Evolutionary conservation across 768 basidiomycete genomes (phyloP).

Genomic region (Tylopilus sp.): DNA sequence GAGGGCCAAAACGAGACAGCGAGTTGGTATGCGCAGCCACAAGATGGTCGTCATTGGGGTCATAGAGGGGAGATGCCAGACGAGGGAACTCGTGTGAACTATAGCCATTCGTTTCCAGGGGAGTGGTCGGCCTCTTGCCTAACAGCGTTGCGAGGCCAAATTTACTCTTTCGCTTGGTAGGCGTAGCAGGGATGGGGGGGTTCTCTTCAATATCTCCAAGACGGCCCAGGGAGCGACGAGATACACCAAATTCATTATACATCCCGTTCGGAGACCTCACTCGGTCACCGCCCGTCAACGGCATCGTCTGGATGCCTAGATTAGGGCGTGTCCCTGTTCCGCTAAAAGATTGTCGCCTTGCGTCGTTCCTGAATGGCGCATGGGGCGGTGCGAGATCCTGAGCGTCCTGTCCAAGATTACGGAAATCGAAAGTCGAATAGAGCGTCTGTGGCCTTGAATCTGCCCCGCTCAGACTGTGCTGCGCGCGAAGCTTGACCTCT

Average conservation of each 20-base stretch:
- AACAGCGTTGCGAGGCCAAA: slow-evolving; percentile 67
- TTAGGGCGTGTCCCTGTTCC: slow-evolving; percentile 61
- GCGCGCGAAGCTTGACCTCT: slow-evolving; percentile 43
- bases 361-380: slow-evolving; percentile 60
- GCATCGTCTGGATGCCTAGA: slow-evolving; percentile 49
- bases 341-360: slow-evolving; percentile 72
- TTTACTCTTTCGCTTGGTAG: slow-evolving; percentile 66
- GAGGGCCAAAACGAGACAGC: slow-evolving; percentile 45
- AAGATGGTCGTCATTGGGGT: slow-evolving; percentile 48
- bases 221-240: slow-evolving; percentile 53
- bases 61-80: slow-evolving; percentile 41
- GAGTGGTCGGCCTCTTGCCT: slow-evolving; percentile 47
- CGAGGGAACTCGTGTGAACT: slow-evolving; percentile 47
- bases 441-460: slow-evolving; percentile 64
- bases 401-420: slow-evolving; percentile 40
- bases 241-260: slow-evolving; percentile 75
- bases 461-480: slow-evolving; percentile 27
- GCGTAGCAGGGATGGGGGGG: slow-evolving; percentile 29
- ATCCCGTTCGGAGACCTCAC: slow-evolving; percentile 33
- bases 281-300: slow-evolving; percentile 34
- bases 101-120: slow-evolving; percentile 32
- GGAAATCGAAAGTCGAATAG: slow-evolving; percentile 58
- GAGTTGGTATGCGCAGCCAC: slow-evolving; percentile 47
- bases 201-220: slow-evolving; percentile 31
- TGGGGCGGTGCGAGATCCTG: slow-evolving; percentile 60